Conservation (phyloP, 768 basidiomycete species). For the Mrakia gelida region DNA sequence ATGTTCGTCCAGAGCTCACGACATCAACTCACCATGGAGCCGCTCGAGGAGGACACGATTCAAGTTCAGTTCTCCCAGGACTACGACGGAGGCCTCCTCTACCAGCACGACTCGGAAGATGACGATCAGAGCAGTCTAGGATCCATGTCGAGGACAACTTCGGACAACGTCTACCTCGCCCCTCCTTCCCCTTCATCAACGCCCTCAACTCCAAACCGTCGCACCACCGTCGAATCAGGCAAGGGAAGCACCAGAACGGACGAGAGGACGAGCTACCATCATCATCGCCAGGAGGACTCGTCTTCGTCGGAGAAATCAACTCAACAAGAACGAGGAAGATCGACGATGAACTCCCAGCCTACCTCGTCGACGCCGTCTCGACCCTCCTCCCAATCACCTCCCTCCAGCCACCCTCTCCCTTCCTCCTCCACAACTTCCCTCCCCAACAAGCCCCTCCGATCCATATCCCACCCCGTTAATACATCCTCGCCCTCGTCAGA, state of each 20-base stretch:
- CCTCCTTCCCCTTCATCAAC: neutral
- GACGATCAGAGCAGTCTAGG: conserved; percentile 9
- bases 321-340: neutral
- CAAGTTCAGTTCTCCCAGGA: conserved; percentile 6
- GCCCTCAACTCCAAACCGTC: neutral
- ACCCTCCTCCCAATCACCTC: neutral
- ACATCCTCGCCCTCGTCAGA: neutral
- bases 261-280: neutral
- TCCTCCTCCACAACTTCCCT: neutral
- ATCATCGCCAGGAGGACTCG: neutral
- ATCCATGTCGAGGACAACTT: neutral
- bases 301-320: neutral
- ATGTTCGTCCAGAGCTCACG: neutral
- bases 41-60: neutral
- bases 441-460: neutral
- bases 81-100: neutral
- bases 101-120: conserved; percentile 6
- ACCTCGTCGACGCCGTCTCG: neutral
- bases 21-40: conserved; percentile 3
- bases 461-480: neutral
- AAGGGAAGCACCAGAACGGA: neutral
- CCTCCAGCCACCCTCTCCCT: neutral
- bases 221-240: no score
- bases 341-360: neutral
- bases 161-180: neutral